phyloP scores from a whole-genome alignment of 2,329 filamentous ascomycete species.

The Waltergamsia citrina region DNA sequence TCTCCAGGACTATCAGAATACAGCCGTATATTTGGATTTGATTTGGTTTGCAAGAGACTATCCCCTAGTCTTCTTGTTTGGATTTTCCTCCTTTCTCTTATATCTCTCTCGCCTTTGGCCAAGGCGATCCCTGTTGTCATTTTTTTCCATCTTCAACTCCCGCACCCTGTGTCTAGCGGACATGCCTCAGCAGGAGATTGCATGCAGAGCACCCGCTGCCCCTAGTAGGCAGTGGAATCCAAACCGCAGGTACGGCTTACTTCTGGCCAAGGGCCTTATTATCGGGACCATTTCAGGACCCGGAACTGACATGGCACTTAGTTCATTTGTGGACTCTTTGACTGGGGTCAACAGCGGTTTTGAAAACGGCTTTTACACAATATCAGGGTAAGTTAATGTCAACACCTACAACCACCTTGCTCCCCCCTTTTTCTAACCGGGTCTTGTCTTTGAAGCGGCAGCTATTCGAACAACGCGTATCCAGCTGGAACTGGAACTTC shows the following conservation, averaged over 20 bases:
- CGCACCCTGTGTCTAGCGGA: constrained; percentile 23
- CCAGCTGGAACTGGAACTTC: background rate
- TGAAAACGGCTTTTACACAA: constrained; percentile 24
- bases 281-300: background rate
- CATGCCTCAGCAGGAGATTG: constrained; percentile 37
- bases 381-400: constrained; percentile 28
- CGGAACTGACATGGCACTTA: constrained; percentile 8
- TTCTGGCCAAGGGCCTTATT: too few species aligned
- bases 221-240: constrained; percentile 39
- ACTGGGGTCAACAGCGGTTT: constrained; percentile 16
- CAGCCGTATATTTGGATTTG: background rate
- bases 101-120: background rate
- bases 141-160: constrained; percentile 1
- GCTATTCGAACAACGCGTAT: constrained; percentile 1
- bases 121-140: too few species aligned
- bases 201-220: constrained; percentile 35
- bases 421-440: too few species aligned
- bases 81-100: constrained; percentile 1
- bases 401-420: too few species aligned
- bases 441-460: background rate
- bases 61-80: constrained; percentile 1
- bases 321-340: constrained; percentile 20
- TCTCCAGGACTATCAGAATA: background rate
- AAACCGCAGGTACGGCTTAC: constrained; percentile 44
- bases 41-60: constrained; percentile 3